Evolutionary conservation across 768 basidiomycete species (phyloP).

Genomic region (Macrocybe gigantea): DNA sequence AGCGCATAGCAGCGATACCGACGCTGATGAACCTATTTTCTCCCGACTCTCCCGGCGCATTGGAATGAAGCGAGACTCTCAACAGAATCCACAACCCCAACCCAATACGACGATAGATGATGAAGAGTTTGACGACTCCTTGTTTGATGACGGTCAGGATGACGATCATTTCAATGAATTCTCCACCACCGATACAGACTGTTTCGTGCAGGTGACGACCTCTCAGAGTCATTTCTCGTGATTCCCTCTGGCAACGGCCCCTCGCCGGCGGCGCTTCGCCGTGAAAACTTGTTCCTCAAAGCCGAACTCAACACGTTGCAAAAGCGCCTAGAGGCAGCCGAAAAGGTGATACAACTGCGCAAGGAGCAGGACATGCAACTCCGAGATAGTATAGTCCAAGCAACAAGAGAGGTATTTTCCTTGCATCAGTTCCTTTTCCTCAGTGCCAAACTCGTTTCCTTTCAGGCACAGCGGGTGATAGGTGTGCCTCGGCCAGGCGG

Average conservation of each 20-base stretch:
- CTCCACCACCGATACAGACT: too few relatives aligned
- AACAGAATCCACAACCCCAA: too few relatives aligned
- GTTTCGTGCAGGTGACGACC: constrained; percentile 44
- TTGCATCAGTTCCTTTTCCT: constrained; percentile 1
- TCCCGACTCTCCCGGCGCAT: too few relatives aligned
- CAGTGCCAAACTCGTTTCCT: not conserved
- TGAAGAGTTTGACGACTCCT: constrained; percentile 52
- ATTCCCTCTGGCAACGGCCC: constrained; percentile 60
- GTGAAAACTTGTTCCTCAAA: constrained; percentile 64
- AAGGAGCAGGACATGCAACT: constrained; percentile 77
- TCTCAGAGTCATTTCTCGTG: constrained; percentile 77
- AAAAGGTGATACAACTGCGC: constrained; percentile 59
- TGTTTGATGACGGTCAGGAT: constrained; percentile 59
- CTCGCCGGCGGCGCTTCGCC: constrained; percentile 43
- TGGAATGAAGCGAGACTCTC: too few relatives aligned
- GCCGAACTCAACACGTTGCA: constrained; percentile 52
- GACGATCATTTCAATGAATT: not conserved
- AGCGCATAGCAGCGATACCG: too few relatives aligned
- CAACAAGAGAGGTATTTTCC: constrained; percentile 51
- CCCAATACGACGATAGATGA: too few relatives aligned
- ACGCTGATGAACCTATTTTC: too few relatives aligned
- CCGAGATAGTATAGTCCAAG: constrained; percentile 72
- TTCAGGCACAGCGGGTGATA: constrained; percentile 76
- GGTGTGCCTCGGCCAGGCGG: constrained; percentile 44
- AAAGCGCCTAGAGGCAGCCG: constrained; percentile 52